Conservation (phyloP, 192 early-diverging fungal species). For the Spinellus fusiger region DNA sequence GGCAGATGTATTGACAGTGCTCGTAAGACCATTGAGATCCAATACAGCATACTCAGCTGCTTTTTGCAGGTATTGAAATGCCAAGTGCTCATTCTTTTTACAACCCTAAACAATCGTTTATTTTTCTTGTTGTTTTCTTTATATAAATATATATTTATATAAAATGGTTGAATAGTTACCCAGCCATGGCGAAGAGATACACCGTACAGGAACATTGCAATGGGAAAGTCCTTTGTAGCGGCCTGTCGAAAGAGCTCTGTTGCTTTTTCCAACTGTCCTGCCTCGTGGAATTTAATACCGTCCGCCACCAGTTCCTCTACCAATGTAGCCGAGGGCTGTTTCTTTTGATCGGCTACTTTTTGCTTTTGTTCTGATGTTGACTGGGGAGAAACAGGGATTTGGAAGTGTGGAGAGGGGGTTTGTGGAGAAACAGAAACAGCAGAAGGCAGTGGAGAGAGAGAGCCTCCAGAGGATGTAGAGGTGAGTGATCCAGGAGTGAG, state of each 20-base stretch:
- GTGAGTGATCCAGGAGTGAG: slow-evolving; percentile 7
- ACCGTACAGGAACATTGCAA: slow-evolving; percentile 74
- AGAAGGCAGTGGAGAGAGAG: no score
- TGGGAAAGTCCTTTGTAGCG: slow-evolving; percentile 55
- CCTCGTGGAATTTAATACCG: slow-evolving; percentile 65
- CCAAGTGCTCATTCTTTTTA: slow-evolving; percentile 59
- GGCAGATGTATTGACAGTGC: slow-evolving; percentile 47
- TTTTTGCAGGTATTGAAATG: slow-evolving; percentile 65
- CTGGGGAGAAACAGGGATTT: no score
- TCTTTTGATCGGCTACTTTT: no score
- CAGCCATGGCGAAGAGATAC: slow-evolving; percentile 76
- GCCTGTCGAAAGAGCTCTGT: slow-evolving; percentile 65
- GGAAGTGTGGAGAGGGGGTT: no score
- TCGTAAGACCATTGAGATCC: slow-evolving; percentile 43
- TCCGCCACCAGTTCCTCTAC: slow-evolving; percentile 55
- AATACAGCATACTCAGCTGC: slow-evolving; percentile 64
- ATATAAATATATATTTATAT: not conserved
- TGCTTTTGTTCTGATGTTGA: no score
- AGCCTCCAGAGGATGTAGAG: no score
- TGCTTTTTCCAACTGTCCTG: slow-evolving; percentile 66
- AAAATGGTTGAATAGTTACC: slow-evolving; percentile 34
- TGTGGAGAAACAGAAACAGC: no score
- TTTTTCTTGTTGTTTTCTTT: not conserved
- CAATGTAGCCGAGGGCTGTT: no score
- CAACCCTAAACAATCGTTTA: slow-evolving; percentile 55